Evolutionary conservation across 495 filamentous ascomycete species (phyloP).

Genomic region (Tuber indicum): DNA sequence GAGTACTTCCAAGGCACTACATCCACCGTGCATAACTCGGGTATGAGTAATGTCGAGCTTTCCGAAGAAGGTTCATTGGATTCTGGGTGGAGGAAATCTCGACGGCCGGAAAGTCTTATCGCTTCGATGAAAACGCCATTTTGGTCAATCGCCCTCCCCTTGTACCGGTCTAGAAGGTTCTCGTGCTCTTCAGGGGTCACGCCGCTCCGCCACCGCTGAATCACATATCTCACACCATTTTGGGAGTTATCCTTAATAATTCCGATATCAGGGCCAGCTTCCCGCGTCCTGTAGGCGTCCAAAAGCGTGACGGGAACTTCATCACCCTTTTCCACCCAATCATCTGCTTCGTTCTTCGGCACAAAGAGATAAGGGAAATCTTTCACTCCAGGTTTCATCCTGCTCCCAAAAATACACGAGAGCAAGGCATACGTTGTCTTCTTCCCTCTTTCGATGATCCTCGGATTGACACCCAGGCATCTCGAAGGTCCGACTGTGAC

Average conservation of each 20-base stretch:
- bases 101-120: slow-evolving; percentile 50
- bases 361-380: slow-evolving; percentile 41
- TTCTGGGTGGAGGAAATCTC: slow-evolving; percentile 55
- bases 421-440: slow-evolving; percentile 31
- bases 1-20: slow-evolving; percentile 55
- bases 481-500: slow-evolving; percentile 21
- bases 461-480: slow-evolving; percentile 18
- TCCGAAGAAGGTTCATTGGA: slow-evolving; percentile 23
- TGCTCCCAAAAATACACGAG: slow-evolving; percentile 23
- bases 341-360: slow-evolving; percentile 23
- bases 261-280: slow-evolving; percentile 31
- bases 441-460: slow-evolving; percentile 31
- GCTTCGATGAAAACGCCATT: slow-evolving; percentile 50
- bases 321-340: slow-evolving; percentile 15
- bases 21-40: slow-evolving; percentile 48
- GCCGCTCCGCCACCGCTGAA: slow-evolving; percentile 36
- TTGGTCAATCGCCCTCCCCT: slow-evolving; percentile 22
- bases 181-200: slow-evolving; percentile 20
- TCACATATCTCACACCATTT: slow-evolving; percentile 28
- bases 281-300: slow-evolving; percentile 19
- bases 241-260: slow-evolving; percentile 40
- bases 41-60: slow-evolving; percentile 24
- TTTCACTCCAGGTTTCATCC: slow-evolving; percentile 23
- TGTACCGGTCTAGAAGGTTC: slow-evolving; percentile 23
- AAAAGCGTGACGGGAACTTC: slow-evolving; percentile 12